Evolutionary conservation across 108 stramenopile genomes (phyloP).

Genomic region (Discostella stelligeroides): DNA sequence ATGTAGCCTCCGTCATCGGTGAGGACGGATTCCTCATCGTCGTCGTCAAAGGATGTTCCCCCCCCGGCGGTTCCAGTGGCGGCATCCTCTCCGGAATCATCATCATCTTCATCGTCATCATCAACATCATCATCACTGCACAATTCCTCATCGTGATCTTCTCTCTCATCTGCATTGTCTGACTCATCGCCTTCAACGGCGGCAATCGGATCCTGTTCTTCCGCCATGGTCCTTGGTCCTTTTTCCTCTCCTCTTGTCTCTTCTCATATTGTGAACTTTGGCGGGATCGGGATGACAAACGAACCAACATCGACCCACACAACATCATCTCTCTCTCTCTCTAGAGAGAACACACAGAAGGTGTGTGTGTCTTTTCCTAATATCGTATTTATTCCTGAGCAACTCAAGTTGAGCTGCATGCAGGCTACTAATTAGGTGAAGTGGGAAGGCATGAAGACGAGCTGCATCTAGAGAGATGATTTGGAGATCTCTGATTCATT

Average conservation of each 20-base stretch:
- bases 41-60: constrained; percentile 35
- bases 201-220: constrained; percentile 3
- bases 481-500: too few species aligned
- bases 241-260: not conserved
- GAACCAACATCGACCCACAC: too few species aligned
- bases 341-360: too few species aligned
- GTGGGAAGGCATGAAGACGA: too few species aligned
- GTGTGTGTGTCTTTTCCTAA: too few species aligned
- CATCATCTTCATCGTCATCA: constrained; percentile 34
- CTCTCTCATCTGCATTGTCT: not conserved
- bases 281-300: too few species aligned
- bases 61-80: constrained; percentile 2
- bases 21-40: constrained; percentile 48
- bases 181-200: constrained; percentile 13
- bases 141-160: constrained; percentile 32
- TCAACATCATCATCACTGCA: constrained; percentile 47
- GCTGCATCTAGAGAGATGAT: too few species aligned
- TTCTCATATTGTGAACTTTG: too few species aligned
- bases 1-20: constrained; percentile 59
- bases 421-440: too few species aligned
- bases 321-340: too few species aligned
- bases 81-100: constrained; percentile 43
- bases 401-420: too few species aligned
- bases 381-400: too few species aligned
- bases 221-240: constrained; percentile 12